A percentile compares a stretch with the other conserved stretches of the same genome.
Conservation (phyloP, 139 green algal species). For the Tetradesmus lagerheimii region DNA sequence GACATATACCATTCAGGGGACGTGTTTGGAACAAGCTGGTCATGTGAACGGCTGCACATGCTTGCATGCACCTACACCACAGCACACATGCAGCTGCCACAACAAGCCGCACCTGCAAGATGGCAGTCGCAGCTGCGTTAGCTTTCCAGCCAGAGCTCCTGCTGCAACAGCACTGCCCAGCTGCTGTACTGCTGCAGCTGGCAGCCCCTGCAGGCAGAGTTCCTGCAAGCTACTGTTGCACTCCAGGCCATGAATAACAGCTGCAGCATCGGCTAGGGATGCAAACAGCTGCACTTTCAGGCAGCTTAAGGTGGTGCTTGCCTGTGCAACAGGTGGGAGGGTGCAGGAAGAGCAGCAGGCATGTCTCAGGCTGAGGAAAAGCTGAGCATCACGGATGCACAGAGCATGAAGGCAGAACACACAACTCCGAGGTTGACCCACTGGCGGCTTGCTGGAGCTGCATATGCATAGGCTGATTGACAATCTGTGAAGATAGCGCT, state of each 20-base stretch:
- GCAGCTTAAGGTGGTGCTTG: neutral
- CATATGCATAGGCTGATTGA: neutral
- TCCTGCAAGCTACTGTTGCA: neutral
- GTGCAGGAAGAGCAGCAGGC: no score
- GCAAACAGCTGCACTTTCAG: neutral
- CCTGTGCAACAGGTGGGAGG: neutral
- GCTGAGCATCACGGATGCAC: no score
- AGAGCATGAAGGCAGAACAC: neutral
- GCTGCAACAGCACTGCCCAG: neutral
- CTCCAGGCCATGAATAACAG: neutral
- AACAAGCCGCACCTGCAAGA: neutral
- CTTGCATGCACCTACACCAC: no score
- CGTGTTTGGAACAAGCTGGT: no score
- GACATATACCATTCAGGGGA: no score
- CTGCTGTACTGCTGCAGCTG: neutral
- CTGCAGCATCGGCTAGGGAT: neutral
- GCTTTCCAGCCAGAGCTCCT: neutral
- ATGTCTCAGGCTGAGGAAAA: no score
- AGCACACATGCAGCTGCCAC: no score
- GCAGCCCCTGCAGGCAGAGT: neutral
- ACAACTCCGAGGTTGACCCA: neutral
- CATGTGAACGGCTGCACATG: no score
- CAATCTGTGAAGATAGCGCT: no score
- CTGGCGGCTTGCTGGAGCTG: neutral
- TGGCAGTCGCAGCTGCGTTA: neutral